A percentile compares a stretch with the other conserved stretches of the same genome.
These are phyloP conservation scores for Chrysanthemum makinoi DNA, from an alignment of 129 eudicot genomes.

Conservation along the genomic window DNA sequence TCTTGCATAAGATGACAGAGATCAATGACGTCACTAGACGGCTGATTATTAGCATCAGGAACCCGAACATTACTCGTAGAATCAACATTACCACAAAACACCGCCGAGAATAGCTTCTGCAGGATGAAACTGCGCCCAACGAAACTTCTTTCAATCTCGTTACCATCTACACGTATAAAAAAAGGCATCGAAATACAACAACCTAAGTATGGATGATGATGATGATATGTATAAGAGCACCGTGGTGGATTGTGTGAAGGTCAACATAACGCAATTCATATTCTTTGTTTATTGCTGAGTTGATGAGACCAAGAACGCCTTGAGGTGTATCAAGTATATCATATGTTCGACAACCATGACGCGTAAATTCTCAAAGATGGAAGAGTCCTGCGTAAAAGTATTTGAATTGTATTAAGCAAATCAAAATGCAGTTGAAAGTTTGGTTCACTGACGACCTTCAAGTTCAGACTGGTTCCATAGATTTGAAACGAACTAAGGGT, in stretches of 20 bases:
- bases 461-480: too few relatives aligned
- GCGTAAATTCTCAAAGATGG: conserved; percentile 49
- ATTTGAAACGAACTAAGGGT: too few relatives aligned
- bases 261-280: conserved; percentile 49
- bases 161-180: conserved; percentile 54
- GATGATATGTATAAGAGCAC: conserved; percentile 25
- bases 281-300: conserved; percentile 46
- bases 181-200: background rate
- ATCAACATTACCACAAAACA: conserved; percentile 46
- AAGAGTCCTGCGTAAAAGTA: conserved; percentile 6
- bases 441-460: too few relatives aligned
- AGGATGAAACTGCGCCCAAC: conserved; percentile 51
- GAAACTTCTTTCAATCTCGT: conserved; percentile 38
- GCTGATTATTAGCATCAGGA: conserved; percentile 14
- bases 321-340: conserved; percentile 61
- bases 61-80: conserved; percentile 7
- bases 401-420: too few relatives aligned
- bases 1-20: conserved; percentile 70
- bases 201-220: background rate
- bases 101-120: conserved; percentile 53
- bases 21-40: conserved; percentile 55
- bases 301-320: conserved; percentile 54
- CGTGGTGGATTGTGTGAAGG: conserved; percentile 89
- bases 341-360: conserved; percentile 92
- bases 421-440: too few relatives aligned